Percentiles rank a stretch among this genome's conserved stretches.
Evolutionary conservation across 768 basidiomycete genomes (phyloP).

Genomic region (Auricularia sp.): DNA sequence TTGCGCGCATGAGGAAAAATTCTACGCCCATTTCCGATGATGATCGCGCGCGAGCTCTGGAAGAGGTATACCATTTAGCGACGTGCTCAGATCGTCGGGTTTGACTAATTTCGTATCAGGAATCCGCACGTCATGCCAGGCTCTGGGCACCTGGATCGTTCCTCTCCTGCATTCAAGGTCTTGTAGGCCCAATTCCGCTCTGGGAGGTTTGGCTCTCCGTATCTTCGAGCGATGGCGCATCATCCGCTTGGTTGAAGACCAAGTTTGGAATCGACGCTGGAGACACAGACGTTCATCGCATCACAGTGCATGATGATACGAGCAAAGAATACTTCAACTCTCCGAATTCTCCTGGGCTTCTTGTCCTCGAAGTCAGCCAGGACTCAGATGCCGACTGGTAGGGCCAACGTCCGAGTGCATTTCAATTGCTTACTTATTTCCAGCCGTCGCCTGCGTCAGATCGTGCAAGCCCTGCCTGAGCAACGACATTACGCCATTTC

Average conservation of each 20-base stretch:
- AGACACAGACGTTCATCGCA: constrained; percentile 37
- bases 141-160: constrained; percentile 73
- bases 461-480: constrained; percentile 42
- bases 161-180: constrained; percentile 35
- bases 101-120: constrained; percentile 30
- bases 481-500: constrained; percentile 53
- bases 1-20: background rate
- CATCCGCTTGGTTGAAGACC: constrained; percentile 69
- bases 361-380: constrained; percentile 66
- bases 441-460: constrained; percentile 67
- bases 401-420: constrained; percentile 9
- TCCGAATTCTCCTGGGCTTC: constrained; percentile 43
- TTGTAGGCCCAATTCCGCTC: constrained; percentile 21
- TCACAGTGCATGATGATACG: constrained; percentile 15
- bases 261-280: constrained; percentile 52
- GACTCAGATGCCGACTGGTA: constrained; percentile 61
- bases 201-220: constrained; percentile 70
- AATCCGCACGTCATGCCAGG: constrained; percentile 56
- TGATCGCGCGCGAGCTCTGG: constrained; percentile 52
- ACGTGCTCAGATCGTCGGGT: constrained; percentile 11
- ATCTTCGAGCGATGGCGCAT: constrained; percentile 62
- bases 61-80: constrained; percentile 41
- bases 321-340: background rate
- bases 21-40: constrained; percentile 30
- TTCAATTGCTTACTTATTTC: constrained; percentile 51